Evolutionary conservation across 768 basidiomycete species (phyloP), one percentile per base, ranked within the genome.

Genomic region (Macrolepiota dolichaula): DNA sequence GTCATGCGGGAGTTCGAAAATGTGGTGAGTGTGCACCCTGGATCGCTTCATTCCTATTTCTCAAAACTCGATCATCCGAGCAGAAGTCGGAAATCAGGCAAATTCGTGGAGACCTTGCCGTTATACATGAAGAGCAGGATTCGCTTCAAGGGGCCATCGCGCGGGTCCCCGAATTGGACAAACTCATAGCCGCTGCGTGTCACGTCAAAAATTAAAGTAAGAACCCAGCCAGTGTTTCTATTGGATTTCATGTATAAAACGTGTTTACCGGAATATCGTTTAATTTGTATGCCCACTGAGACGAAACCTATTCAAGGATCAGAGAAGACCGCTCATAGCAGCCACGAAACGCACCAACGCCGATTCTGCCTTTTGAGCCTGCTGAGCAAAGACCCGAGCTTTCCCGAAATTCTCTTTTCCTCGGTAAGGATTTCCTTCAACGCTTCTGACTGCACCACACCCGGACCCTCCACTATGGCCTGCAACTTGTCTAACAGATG

Each of bases 321-420:
- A 49, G 47, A 6, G 17, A 7, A 49, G 12, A 49, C 19, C 2
- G 3, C 44, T 13, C 2, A 19, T n/a, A 44, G 24, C 5, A 4
- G 17, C 17, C 17, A 44, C 7, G 9, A 15, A 13, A 25, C 57
- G 19, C 42, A 51, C 52, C 59, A 22, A 19, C 51, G 51, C 19
- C 19, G 38, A 24, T 59, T 53, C n/a, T 59, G 58, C 25, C 22
- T 29, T 22, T 54, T 61, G 42, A 61, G 36, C 25, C 36, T 13
- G 19, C 15, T 35, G 2, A 55, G 22, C 44, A 61, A 49, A 4
- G 35, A 47, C 6, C 52, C 53, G 7, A 55, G 35, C 47, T 29
- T 61, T 12, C 53, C 46, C 27, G 59, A 55, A 36, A 61, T 52
- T 22, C 37, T 61, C 44, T 61, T 61, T 22, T 55, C 59, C 36